These are phyloP conservation scores for Xerocomus brunneocitrinus DNA, from an alignment of 768 basidiomycete species.

Conservation along the genomic window DNA sequence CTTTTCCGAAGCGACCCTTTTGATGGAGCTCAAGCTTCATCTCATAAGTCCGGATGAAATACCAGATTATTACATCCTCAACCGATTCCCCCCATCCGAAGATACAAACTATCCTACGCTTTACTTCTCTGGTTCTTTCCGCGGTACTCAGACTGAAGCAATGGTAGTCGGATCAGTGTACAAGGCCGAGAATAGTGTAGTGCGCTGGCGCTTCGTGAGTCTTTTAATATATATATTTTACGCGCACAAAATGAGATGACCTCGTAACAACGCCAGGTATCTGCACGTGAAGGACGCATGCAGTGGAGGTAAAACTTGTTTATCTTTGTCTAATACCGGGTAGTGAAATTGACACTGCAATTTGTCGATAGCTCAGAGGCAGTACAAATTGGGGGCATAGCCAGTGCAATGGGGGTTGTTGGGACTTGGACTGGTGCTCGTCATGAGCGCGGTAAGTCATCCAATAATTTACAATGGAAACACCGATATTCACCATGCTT, in stretches of 20 bases:
- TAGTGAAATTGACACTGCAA: neutral
- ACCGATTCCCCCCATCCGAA: slow-evolving; percentile 21
- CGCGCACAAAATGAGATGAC: neutral
- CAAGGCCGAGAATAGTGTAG: slow-evolving; percentile 42
- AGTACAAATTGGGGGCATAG: slow-evolving; percentile 60
- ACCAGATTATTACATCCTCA: slow-evolving; percentile 16
- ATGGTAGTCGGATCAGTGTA: slow-evolving; percentile 46
- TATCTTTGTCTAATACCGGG: neutral
- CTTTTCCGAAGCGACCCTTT: slow-evolving; percentile 62
- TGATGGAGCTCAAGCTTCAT: slow-evolving; percentile 53
- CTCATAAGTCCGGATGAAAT: slow-evolving; percentile 35
- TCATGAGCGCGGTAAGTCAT: slow-evolving; percentile 41
- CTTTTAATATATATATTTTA: neutral
- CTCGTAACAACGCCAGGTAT: slow-evolving; percentile 36
- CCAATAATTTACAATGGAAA: neutral
- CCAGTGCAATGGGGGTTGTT: slow-evolving; percentile 61
- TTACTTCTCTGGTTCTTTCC: slow-evolving; percentile 45
- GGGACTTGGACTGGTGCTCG: slow-evolving; percentile 64
- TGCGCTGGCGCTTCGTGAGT: slow-evolving; percentile 61
- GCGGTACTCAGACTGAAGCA: slow-evolving; percentile 39
- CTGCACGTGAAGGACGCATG: slow-evolving; percentile 46
- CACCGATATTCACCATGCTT: neutral
- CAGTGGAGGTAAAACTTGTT: slow-evolving; percentile 53
- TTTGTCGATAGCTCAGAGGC: slow-evolving; percentile 51
- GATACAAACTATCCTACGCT: slow-evolving; percentile 38